These are phyloP conservation scores for Fusarium sp. DNA, from an alignment of 2,329 filamentous ascomycete genomes.

Conservation along the genomic window DNA sequence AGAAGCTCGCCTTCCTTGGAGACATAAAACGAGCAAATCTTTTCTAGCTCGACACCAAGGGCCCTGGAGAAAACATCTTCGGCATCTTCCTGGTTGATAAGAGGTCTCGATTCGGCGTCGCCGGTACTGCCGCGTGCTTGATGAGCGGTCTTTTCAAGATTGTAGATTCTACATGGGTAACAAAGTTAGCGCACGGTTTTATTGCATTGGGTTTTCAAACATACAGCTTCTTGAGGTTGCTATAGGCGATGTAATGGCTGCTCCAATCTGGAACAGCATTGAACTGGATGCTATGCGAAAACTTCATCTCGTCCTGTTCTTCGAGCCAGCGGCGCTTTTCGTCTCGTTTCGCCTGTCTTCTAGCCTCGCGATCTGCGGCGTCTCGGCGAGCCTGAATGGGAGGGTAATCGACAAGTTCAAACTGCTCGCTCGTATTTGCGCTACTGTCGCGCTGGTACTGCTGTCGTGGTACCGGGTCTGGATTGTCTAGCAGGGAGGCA, in stretches of 20 bases:
- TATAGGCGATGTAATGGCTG: conserved; percentile 97
- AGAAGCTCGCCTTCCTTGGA: conserved; percentile 90
- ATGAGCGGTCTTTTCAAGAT: conserved; percentile 87
- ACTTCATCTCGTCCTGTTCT: conserved; percentile 93
- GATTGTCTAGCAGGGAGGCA: conserved; percentile 27
- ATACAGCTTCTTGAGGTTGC: conserved; percentile 97
- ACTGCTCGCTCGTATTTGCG: conserved; percentile 43
- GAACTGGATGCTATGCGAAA: conserved; percentile 99
- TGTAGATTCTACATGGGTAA: conserved; percentile 80
- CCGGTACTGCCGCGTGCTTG: conserved; percentile 63
- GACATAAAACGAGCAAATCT: conserved; percentile 91
- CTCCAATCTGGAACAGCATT: conserved; percentile 99
- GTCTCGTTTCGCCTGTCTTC: conserved; percentile 60
- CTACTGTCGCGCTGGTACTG: conserved; percentile 16
- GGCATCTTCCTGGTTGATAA: conserved; percentile 79
- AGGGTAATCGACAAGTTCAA: conserved; percentile 59
- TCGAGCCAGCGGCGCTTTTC: conserved; percentile 79
- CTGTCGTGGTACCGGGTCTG: conserved; percentile 15
- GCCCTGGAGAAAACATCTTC: conserved; percentile 85
- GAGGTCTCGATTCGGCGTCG: conserved; percentile 86
- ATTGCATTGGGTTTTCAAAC: conserved; percentile 51
- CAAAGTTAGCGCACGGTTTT: conserved; percentile 18
- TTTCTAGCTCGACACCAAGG: conserved; percentile 90
- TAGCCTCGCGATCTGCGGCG: conserved; percentile 51
- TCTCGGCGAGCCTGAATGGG: conserved; percentile 49